phyloP scores from a whole-genome alignment of 2,329 filamentous ascomycete species.

The Arthrinium puccinioides region DNA sequence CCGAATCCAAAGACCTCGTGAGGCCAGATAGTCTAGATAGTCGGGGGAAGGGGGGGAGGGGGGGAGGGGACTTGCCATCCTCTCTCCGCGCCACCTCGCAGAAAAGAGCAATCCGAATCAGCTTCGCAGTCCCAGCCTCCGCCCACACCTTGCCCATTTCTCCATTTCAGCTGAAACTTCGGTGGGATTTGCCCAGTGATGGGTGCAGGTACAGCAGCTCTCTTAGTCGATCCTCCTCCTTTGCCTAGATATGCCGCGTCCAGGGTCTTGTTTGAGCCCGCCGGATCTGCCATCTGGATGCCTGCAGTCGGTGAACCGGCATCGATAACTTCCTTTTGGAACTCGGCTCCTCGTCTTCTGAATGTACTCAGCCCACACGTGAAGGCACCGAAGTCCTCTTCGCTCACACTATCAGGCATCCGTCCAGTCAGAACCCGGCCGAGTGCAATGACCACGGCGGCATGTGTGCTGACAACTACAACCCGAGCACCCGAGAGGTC shows the following conservation, averaged over 20 bases:
- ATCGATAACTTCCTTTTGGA: too few species aligned
- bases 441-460: slow-evolving; percentile 80
- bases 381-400: slow-evolving; percentile 78
- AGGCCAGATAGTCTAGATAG: neutral
- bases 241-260: too few species aligned
- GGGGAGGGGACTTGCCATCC: slow-evolving; percentile 60
- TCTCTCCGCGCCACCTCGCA: slow-evolving; percentile 73
- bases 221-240: too few species aligned
- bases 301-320: too few species aligned
- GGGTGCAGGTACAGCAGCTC: too few species aligned
- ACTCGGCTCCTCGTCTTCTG: slow-evolving; percentile 24
- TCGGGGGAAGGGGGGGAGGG: neutral
- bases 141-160: slow-evolving; percentile 51
- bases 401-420: slow-evolving; percentile 63
- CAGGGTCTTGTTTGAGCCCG: too few species aligned
- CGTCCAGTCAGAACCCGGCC: slow-evolving; percentile 73
- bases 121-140: slow-evolving; percentile 74
- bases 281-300: too few species aligned
- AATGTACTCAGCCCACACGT: slow-evolving; percentile 75
- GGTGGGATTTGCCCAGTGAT: too few species aligned
- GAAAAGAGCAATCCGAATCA: slow-evolving; percentile 81
- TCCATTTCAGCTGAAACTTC: too few species aligned
- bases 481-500: slow-evolving; percentile 64
- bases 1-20: too few species aligned
- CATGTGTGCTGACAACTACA: slow-evolving; percentile 80